These are phyloP conservation scores for Plasmopara halstedii DNA, from an alignment of 352 stramenopile genomes.

Conservation along the genomic window DNA sequence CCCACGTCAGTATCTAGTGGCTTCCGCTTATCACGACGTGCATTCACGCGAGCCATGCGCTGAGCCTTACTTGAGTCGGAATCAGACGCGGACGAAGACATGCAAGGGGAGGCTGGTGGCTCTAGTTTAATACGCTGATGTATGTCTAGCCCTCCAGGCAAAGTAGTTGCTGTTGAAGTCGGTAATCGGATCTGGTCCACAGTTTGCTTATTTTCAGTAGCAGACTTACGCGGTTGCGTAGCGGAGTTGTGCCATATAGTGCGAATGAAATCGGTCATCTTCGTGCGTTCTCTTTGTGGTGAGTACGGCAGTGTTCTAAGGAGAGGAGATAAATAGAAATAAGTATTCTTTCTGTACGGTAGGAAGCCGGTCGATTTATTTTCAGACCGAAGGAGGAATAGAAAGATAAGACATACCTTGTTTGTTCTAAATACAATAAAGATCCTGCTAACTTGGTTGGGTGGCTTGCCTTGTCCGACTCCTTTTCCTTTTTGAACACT, in stretches of 20 bases:
- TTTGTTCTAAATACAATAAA: not conserved
- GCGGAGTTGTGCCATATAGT: slow-evolving; percentile 51
- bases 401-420: slow-evolving; percentile 11
- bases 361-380: slow-evolving; percentile 5
- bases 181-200: slow-evolving; percentile 62
- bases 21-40: slow-evolving; percentile 75
- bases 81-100: not conserved
- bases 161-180: slow-evolving; percentile 18
- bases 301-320: slow-evolving; percentile 20
- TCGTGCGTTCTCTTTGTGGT: slow-evolving; percentile 1
- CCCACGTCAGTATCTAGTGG: slow-evolving; percentile 11
- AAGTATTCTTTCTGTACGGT: slow-evolving; percentile 8
- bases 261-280: slow-evolving; percentile 74
- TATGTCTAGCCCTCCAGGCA: slow-evolving; percentile 5
- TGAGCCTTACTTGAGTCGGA: slow-evolving; percentile 45
- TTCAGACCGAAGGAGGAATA: not conserved
- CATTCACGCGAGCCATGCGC: slow-evolving; percentile 60
- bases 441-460: not conserved
- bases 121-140: slow-evolving; percentile 60
- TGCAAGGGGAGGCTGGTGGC: slow-evolving; percentile 10
- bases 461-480: slow-evolving; percentile 18
- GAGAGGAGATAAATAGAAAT: slow-evolving; percentile 2
- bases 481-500: slow-evolving; percentile 23
- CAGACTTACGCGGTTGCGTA: slow-evolving; percentile 17
- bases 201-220: slow-evolving; percentile 24